Evolutionary conservation across 2,329 filamentous ascomycete genomes (phyloP).

Genomic region (Pseudophaeomoniella oleicola): DNA sequence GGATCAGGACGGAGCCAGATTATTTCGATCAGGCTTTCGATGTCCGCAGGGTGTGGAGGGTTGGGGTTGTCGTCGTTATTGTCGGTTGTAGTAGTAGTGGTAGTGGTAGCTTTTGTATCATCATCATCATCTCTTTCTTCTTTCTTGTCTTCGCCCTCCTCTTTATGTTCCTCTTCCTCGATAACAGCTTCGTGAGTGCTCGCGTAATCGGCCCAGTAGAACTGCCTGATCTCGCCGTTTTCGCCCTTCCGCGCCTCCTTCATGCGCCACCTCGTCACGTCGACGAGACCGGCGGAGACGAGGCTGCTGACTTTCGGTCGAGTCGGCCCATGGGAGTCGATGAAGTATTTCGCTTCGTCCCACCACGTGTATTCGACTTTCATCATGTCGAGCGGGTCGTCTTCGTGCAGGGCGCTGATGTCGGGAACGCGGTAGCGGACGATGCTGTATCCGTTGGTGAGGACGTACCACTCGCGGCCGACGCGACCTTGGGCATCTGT

Average conservation of each 20-base stretch:
- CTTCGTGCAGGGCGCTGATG: neutral
- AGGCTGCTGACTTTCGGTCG: neutral
- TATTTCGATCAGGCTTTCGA: neutral
- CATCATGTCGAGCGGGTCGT: neutral
- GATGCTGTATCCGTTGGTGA: neutral
- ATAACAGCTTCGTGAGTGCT: too few species aligned
- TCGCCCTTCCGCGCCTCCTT: neutral
- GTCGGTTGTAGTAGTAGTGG: neutral
- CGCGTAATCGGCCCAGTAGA: neutral
- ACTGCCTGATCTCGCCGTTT: neutral
- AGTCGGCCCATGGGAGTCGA: neutral
- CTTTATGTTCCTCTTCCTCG: too few species aligned
- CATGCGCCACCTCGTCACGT: neutral
- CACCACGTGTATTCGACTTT: neutral
- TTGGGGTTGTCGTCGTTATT: neutral
- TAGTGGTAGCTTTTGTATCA: neutral
- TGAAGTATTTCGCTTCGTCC: neutral
- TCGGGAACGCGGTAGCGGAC: neutral
- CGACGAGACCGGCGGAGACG: too few species aligned
- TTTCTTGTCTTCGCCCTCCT: neutral
- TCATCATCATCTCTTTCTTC: neutral
- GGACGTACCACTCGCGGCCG: neutral
- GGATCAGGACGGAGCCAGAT: neutral
- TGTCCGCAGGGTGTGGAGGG: neutral
- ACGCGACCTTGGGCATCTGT: neutral